phyloP scores from a whole-genome alignment of 805 yeast genomes.

The Candida odintsovae region DNA sequence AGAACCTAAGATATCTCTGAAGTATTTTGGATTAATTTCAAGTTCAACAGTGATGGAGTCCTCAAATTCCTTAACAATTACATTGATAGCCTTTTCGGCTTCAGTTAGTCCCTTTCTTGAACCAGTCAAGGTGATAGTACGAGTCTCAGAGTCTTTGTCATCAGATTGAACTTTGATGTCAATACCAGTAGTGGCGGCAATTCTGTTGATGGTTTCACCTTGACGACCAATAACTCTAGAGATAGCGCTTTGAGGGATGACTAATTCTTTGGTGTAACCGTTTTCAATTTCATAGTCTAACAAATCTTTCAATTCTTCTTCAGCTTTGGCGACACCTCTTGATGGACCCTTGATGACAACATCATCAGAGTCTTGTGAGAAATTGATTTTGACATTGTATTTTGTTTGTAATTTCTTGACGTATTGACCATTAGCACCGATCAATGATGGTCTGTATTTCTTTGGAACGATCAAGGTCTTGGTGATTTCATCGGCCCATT shows the following conservation, averaged over 20 bases:
- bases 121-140: slow-evolving; percentile 70
- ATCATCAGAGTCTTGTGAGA: slow-evolving; percentile 60
- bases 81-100: slow-evolving; percentile 59
- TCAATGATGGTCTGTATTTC: slow-evolving; percentile 73
- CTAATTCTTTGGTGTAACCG: slow-evolving; percentile 58
- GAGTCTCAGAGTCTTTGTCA: slow-evolving; percentile 43
- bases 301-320: slow-evolving; percentile 77
- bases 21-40: slow-evolving; percentile 68
- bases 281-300: slow-evolving; percentile 83
- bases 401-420: slow-evolving; percentile 83
- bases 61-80: slow-evolving; percentile 58
- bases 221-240: slow-evolving; percentile 84
- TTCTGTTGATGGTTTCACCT: slow-evolving; percentile 79
- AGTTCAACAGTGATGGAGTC: slow-evolving; percentile 54
- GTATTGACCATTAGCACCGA: slow-evolving; percentile 79
- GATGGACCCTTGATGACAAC: slow-evolving; percentile 83
- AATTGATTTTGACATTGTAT: slow-evolving; percentile 73
- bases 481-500: slow-evolving; percentile 77
- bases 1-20: slow-evolving; percentile 71
- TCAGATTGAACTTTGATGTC: slow-evolving; percentile 36
- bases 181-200: slow-evolving; percentile 56
- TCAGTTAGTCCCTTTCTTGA: slow-evolving; percentile 67
- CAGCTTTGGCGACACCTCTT: slow-evolving; percentile 77
- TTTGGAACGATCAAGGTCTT: slow-evolving; percentile 63
- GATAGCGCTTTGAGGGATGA: slow-evolving; percentile 68